Evolutionary conservation across 768 basidiomycete species (phyloP), one percentile per base, ranked within the genome.

Genomic region (Boletus vinaceobasis): DNA sequence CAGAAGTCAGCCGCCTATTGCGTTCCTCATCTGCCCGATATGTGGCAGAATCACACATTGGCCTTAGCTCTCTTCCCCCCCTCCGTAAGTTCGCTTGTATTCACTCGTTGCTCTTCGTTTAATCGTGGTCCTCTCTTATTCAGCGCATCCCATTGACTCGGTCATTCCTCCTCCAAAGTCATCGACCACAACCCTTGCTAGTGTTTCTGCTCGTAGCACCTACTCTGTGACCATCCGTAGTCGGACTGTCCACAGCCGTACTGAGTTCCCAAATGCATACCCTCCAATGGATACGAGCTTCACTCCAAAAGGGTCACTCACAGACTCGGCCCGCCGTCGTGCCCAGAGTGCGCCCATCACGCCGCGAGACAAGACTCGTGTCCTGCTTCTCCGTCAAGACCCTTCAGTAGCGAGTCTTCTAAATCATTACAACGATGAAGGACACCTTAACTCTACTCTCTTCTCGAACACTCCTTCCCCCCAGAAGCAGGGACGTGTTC

Each of bases 351-450:
- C 57, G 31, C 79, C 71, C 31, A 69, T 70, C 68, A 77, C 71
- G 33, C 77, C 66, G 53, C 73, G 75, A 37, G 79, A 80, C 58
- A 73, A 68, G 73, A 81, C 73, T 56, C 81, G 86, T 29, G 73
- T 87, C 10, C 69, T 80, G 13, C 72, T 79, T 21, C 76, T 92
- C 43, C 84, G 85, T 42, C 83, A 84, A 27, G 88, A 92, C 57
- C 88, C 89, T 4, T 91, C 90, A 21, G 87, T 92, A 29, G 86
- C 78, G 14, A 90, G 86, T 60, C 73, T 92, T 23, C 71, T 91
- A 35, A 78, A 83, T 52, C 73, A 89, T 58, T 92, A 90, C 60
- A 88, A 90, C 60, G 82, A 87, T 5, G 74, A 87, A 51, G 89
- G 89, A 17, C 77, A 79, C 48, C 74, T 91, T 27, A 76, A 83